A percentile compares a stretch with the other conserved stretches of the same genome.
phyloP scores from a whole-genome alignment of 495 filamentous ascomycete genomes.

The Penicillium malachiteum region DNA sequence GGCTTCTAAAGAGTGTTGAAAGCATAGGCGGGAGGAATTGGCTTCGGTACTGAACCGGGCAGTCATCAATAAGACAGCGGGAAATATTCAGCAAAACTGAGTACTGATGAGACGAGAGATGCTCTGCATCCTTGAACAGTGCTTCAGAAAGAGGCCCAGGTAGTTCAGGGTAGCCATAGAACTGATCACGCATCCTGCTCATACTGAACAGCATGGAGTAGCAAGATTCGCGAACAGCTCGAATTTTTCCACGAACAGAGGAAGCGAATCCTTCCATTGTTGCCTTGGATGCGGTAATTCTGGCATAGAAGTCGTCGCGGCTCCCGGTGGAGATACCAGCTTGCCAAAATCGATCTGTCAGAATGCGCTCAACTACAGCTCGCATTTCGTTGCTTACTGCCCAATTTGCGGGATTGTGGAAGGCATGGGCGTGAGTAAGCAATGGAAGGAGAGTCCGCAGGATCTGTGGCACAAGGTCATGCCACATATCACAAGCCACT shows the following conservation, averaged over 20 bases:
- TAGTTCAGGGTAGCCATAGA: constrained; percentile 85
- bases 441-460: constrained; percentile 85
- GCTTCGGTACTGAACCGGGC: constrained; percentile 70
- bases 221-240: constrained; percentile 85
- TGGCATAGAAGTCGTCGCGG: constrained; percentile 93
- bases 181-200: constrained; percentile 79
- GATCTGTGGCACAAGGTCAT: constrained; percentile 75
- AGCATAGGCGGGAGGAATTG: constrained; percentile 88
- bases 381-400: constrained; percentile 75
- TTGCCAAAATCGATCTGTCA: constrained; percentile 98
- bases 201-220: constrained; percentile 94
- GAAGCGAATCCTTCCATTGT: constrained; percentile 94
- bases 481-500: constrained; percentile 76
- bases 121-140: constrained; percentile 77
- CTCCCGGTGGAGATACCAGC: constrained; percentile 93
- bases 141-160: constrained; percentile 81
- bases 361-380: constrained; percentile 71
- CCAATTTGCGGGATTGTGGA: constrained; percentile 87
- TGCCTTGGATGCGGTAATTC: constrained; percentile 79
- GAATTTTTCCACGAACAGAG: constrained; percentile 80
- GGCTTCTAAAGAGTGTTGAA: constrained; percentile 74
- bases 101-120: constrained; percentile 88
- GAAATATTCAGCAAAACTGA: constrained; percentile 85
- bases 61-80: constrained; percentile 84
- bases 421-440: constrained; percentile 88